Evolutionary conservation across 139 green algal species (phyloP), one percentile per base, ranked within the genome.

Genomic region (Volvox africanus): DNA sequence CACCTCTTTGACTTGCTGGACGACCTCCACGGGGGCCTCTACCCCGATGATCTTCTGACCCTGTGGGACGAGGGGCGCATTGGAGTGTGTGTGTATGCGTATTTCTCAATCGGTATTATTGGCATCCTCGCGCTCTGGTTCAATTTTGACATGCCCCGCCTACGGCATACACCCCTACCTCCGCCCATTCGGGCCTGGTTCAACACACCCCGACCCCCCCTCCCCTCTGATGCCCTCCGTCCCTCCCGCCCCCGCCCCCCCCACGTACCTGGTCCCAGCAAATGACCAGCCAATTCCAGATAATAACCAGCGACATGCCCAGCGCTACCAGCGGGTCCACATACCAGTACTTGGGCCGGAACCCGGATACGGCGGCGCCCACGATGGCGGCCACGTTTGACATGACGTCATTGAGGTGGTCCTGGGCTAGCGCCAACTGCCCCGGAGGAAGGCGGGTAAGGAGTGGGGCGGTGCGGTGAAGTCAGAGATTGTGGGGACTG

Each of bases 381-480:
- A 85, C 86, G 33, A 97, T 87, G 19, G 95, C 96, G 12, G 81
- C 92, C 55, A 94, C 37, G 89, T 97, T 98, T 87, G 80, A 94
- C 76, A 97, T 81, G 28, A 97, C 89, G 91, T 98, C 96, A 37
- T 98, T 97, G n/a, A 94, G 80, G 87, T 97, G 96, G 87, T 97
- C 95, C 82, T 98, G 33, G 20, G 82, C 77, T 35, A 88, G 82
- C 0, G 82, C 82, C 1, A 88, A 35, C 82, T 88, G 82, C 20
- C 37, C 9, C 9, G 11, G 24, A 16, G 24, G 11, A 73, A 24
- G 65, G 65, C 9, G 65, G 65, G 65, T 5, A 14, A 14, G 44
- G n/a, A n/a, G n/a, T n/a, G n/a, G n/a, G n/a, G n/a, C n/a, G n/a
- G n/a, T n/a, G n/a, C n/a, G n/a, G n/a, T n/a, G n/a, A n/a, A n/a